Evolutionary conservation across 805 yeast genomes (phyloP).

Genomic region (Candida easanensis): DNA sequence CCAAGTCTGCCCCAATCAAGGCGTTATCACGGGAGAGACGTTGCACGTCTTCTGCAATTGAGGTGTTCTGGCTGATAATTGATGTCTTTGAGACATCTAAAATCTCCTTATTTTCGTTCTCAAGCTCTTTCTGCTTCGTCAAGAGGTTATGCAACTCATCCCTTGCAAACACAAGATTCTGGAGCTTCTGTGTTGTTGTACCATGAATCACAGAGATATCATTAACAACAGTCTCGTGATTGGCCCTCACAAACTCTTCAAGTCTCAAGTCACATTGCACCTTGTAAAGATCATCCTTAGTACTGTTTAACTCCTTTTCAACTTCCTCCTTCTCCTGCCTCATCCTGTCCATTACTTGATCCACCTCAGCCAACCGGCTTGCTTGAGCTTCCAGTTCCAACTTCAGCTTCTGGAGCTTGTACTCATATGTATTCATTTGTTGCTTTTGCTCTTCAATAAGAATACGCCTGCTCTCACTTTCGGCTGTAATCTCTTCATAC

Average conservation of each 20-base stretch:
- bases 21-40: conserved; percentile 10
- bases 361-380: conserved; percentile 22
- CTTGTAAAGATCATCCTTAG: conserved; percentile 5
- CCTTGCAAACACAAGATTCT: conserved; percentile 19
- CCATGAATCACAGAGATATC: conserved; percentile 19
- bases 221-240: conserved; percentile 21
- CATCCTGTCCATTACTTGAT: conserved; percentile 13
- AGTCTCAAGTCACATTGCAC: conserved; percentile 15
- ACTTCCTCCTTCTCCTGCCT: conserved; percentile 12
- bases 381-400: conserved; percentile 37
- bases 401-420: conserved; percentile 41
- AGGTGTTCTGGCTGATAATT: conserved; percentile 5
- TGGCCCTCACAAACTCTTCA: conserved; percentile 17
- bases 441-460: conserved; percentile 49
- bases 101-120: conserved; percentile 15
- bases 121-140: conserved; percentile 14
- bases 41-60: conserved; percentile 1
- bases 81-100: conserved; percentile 10
- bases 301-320: conserved; percentile 9
- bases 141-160: conserved; percentile 5
- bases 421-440: conserved; percentile 45
- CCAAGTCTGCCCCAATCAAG: conserved; percentile 7
- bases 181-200: conserved; percentile 13
- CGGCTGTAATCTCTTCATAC: conserved; percentile 43
- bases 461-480: conserved; percentile 45